These are phyloP conservation scores for Chloranthus sessilifolius DNA, from an alignment of 164 flowering plant species.

Conservation along the genomic window DNA sequence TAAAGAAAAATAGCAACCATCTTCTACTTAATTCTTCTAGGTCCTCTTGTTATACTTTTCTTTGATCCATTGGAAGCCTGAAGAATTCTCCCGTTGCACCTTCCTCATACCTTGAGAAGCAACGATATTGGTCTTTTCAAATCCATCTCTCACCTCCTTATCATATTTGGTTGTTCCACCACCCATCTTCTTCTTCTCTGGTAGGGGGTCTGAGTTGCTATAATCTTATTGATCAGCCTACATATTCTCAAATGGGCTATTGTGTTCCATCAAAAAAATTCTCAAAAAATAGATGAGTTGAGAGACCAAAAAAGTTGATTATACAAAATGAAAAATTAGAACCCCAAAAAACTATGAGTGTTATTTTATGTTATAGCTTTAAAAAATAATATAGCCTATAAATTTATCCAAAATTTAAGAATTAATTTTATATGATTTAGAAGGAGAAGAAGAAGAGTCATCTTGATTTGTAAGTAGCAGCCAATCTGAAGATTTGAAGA, in stretches of 20 bases:
- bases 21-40: conserved; percentile 46
- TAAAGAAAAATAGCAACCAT: too few relatives aligned
- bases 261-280: conserved; percentile 21
- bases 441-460: too few relatives aligned
- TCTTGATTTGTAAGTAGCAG: too few relatives aligned
- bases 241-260: conserved; percentile 33
- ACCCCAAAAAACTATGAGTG: too few relatives aligned
- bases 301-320: too few relatives aligned
- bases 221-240: conserved; percentile 92
- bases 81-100: conserved; percentile 59
- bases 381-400: too few relatives aligned
- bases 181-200: conserved; percentile 9
- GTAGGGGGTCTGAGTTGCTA: conserved; percentile 25
- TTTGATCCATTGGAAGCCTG: conserved; percentile 74
- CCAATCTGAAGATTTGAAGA: too few relatives aligned
- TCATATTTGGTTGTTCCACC: conserved; percentile 30
- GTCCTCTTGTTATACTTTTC: conserved; percentile 61
- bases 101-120: conserved; percentile 68
- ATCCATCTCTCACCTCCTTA: conserved; percentile 68
- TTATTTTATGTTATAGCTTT: too few relatives aligned
- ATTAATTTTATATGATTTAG: too few relatives aligned
- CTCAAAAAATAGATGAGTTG: too few relatives aligned
- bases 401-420: too few relatives aligned
- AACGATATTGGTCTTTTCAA: conserved; percentile 64
- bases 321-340: too few relatives aligned